phyloP scores from a whole-genome alignment of 768 basidiomycete genomes.

The Cantharellus cinnabarinus region DNA sequence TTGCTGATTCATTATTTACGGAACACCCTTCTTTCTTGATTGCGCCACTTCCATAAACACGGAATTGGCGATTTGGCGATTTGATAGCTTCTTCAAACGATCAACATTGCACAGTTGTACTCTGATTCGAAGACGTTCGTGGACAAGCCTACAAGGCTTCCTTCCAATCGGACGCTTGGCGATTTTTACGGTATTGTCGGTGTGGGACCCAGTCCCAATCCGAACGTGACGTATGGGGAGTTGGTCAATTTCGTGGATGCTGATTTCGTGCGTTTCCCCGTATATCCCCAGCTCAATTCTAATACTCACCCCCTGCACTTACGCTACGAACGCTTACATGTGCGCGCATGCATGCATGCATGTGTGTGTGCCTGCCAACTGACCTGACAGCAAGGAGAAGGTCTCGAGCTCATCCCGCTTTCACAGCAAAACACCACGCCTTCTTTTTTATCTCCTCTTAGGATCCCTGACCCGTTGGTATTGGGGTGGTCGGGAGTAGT shows the following conservation, averaged over 20 bases:
- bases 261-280: conserved; percentile 32
- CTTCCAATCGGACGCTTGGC: conserved; percentile 40
- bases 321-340: too few species aligned
- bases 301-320: too few species aligned
- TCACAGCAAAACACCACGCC: conserved; percentile 9
- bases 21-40: not conserved
- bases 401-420: conserved; percentile 58
- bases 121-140: conserved; percentile 76
- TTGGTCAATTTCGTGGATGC: conserved; percentile 49
- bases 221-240: conserved; percentile 33
- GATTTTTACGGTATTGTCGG: conserved; percentile 32
- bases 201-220: conserved; percentile 19
- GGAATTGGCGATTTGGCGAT: too few species aligned
- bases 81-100: conserved; percentile 59
- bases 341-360: not conserved
- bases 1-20: not conserved
- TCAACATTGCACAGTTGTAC: conserved; percentile 57
- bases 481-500: conserved; percentile 61
- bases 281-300: not conserved
- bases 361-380: not conserved
- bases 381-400: conserved; percentile 38
- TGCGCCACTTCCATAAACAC: not conserved
- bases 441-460: conserved; percentile 47
- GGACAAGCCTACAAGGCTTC: conserved; percentile 65
- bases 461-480: conserved; percentile 47